A percentile compares a stretch with the other conserved stretches of the same genome.
These are phyloP conservation scores for Pelargonium citronellum DNA, from an alignment of 441 rosid genomes.

Conservation along the genomic window DNA sequence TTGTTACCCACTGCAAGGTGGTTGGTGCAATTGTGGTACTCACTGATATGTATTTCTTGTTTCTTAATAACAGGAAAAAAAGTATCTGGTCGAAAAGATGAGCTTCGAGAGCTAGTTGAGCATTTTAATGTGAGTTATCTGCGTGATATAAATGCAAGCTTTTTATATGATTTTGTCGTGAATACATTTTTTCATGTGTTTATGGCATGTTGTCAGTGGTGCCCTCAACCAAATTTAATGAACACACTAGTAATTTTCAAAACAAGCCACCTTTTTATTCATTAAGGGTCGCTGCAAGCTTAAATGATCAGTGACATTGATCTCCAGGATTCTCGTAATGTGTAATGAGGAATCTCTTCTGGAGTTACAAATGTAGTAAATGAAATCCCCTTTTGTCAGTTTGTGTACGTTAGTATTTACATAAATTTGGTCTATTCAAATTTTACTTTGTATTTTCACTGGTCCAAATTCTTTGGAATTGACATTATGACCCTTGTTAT, in stretches of 20 bases:
- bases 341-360: not conserved
- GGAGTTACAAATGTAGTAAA: not conserved
- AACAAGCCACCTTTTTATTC: not conserved
- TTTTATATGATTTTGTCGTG: not conserved
- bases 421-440: not conserved
- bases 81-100: constrained; percentile 61
- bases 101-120: constrained; percentile 70
- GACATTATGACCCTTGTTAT: not conserved
- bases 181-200: not conserved
- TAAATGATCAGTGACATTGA: not conserved
- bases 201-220: not conserved
- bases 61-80: constrained; percentile 49
- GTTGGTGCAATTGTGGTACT: not conserved
- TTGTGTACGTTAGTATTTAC: no score
- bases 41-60: constrained; percentile 13
- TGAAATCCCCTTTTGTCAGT: not conserved
- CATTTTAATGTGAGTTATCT: constrained; percentile 75
- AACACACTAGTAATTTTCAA: not conserved
- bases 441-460: not conserved
- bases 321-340: not conserved
- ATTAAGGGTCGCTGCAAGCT: not conserved
- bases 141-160: not conserved
- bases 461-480: not conserved
- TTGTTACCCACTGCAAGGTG: not conserved
- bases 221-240: not conserved